A percentile compares a stretch with the other conserved stretches of the same genome.
These are phyloP conservation scores for Pseudocercospora eumusae DNA, from an alignment of 2,329 filamentous ascomycete genomes.

Conservation along the genomic window DNA sequence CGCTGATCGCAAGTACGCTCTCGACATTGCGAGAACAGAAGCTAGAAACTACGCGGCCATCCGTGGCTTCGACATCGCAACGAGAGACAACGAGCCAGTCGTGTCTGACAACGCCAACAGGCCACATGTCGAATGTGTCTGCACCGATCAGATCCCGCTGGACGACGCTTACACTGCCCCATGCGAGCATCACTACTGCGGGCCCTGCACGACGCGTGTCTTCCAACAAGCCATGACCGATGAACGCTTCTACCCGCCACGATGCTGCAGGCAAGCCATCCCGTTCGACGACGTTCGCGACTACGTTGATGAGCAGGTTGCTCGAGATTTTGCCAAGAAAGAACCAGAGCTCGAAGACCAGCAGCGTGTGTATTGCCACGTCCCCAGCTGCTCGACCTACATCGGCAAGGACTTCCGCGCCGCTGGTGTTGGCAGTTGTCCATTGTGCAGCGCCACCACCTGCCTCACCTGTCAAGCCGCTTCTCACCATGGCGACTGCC, in stretches of 20 bases:
- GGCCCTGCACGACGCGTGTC: slow-evolving; percentile 7
- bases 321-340: slow-evolving; percentile 4
- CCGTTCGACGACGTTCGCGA: not conserved
- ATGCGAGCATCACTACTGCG: slow-evolving; percentile 18
- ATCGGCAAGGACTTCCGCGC: not conserved
- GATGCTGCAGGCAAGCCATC: slow-evolving; percentile 16
- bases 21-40: too few species aligned
- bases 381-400: slow-evolving; percentile 16
- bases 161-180: not conserved
- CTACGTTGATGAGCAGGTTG: not conserved
- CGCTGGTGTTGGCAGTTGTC: not conserved
- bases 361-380: slow-evolving; percentile 20
- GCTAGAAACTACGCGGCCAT: too few species aligned
- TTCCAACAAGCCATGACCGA: slow-evolving; percentile 14
- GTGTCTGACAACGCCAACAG: too few species aligned
- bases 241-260: slow-evolving; percentile 20
- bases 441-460: not conserved
- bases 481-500: slow-evolving; percentile 10
- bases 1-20: too few species aligned
- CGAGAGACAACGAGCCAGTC: too few species aligned
- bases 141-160: not conserved
- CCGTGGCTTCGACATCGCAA: too few species aligned
- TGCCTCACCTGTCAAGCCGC: slow-evolving; percentile 15
- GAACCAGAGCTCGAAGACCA: slow-evolving; percentile 21
- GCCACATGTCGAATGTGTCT: not conserved